Evolutionary conservation across 257 asterid species (phyloP).

Genomic region (Thymus mandschuricus): DNA sequence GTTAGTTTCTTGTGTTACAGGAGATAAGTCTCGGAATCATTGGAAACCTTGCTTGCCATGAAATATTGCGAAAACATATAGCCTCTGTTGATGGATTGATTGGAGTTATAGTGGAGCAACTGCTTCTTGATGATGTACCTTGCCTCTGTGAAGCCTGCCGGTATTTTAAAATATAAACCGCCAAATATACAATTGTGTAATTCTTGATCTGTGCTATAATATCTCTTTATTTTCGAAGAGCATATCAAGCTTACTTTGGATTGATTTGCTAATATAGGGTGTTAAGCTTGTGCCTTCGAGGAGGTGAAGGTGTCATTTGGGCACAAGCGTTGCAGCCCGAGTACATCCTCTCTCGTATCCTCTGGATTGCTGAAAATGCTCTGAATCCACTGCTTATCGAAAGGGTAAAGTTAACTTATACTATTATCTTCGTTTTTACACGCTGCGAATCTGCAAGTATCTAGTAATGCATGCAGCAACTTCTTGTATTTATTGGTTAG

Average conservation of each 20-base stretch:
- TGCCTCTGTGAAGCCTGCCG: slow-evolving; percentile 91
- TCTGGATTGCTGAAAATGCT: slow-evolving; percentile 89
- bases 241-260: slow-evolving; percentile 32
- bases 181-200: background rate
- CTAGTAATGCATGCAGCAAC: background rate
- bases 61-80: slow-evolving; percentile 54
- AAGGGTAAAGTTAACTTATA: slow-evolving; percentile 51
- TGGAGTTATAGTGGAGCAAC: slow-evolving; percentile 63
- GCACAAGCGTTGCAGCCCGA: slow-evolving; percentile 71
- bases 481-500: background rate
- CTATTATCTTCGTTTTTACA: slow-evolving; percentile 23
- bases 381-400: slow-evolving; percentile 70
- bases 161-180: slow-evolving; percentile 39
- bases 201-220: slow-evolving; percentile 15
- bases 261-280: slow-evolving; percentile 55
- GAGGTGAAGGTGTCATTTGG: slow-evolving; percentile 65
- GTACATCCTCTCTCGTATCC: slow-evolving; percentile 65
- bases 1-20: slow-evolving; percentile 46
- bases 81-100: slow-evolving; percentile 64
- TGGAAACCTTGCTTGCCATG: slow-evolving; percentile 97
- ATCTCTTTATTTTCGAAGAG: background rate
- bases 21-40: slow-evolving; percentile 93
- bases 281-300: slow-evolving; percentile 73
- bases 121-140: slow-evolving; percentile 74
- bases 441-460: slow-evolving; percentile 18